phyloP scores from a whole-genome alignment of 768 basidiomycete species.

The Hericium alpestre region DNA sequence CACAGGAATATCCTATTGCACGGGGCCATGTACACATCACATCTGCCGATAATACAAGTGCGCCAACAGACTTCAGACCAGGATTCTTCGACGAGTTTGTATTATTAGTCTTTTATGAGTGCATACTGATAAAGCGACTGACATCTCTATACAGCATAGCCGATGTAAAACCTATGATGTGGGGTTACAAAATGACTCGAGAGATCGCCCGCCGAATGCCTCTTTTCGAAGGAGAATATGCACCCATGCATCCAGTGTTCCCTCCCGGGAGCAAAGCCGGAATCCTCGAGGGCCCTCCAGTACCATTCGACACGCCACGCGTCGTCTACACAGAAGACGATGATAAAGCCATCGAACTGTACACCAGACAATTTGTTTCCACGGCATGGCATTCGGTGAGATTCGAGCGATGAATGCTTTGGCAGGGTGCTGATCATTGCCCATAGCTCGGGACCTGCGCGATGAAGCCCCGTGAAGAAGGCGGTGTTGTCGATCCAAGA shows the following conservation, averaged over 20 bases:
- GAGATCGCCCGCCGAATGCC: conserved; percentile 48
- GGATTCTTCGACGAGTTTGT: not conserved
- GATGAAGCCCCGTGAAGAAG: conserved; percentile 47
- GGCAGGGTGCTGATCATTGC: not conserved
- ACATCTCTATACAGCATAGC: conserved; percentile 12
- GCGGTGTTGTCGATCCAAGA: conserved; percentile 49
- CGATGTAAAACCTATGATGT: conserved; percentile 32
- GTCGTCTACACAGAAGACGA: conserved; percentile 23
- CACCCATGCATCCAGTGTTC: conserved; percentile 21
- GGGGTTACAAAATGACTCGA: conserved; percentile 44
- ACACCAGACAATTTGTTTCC: conserved; percentile 13
- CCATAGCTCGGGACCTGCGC: conserved; percentile 48
- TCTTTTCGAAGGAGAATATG: conserved; percentile 25
- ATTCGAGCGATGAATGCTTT: not conserved
- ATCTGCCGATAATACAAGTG: conserved; percentile 8
- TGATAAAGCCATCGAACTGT: conserved; percentile 23
- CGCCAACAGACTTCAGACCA: conserved; percentile 13
- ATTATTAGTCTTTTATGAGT: not conserved
- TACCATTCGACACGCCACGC: conserved; percentile 16
- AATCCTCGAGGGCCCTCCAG: conserved; percentile 7
- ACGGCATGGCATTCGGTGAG: conserved; percentile 26
- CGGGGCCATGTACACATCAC: conserved; percentile 15
- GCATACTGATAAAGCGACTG: not conserved
- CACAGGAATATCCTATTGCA: conserved; percentile 10
- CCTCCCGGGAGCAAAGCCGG: conserved; percentile 18